Base-by-base conservation (phyloP, 768 basidiomycete genomes). In the Leccinum subgranulosum region DNA sequence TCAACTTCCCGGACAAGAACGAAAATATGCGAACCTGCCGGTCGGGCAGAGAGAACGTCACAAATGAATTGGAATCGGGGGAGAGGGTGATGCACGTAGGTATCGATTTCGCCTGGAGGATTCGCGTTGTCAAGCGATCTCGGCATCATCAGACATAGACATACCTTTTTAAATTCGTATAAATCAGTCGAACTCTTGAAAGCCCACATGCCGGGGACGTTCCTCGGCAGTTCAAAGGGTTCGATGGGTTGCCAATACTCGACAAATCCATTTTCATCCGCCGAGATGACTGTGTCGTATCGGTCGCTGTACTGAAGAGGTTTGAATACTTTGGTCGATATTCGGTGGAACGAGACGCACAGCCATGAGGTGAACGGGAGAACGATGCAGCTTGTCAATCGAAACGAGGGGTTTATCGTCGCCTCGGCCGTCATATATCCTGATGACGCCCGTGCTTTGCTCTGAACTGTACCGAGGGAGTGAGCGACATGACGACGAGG, bases 131-230 rank as follows among this genome's bases (percentile, higher is more conserved):
- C 51, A 56, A 21, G 59, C 61, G 8, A 28, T 4, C 50, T 55
- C 25, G 39, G 36, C 36, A 12, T 21, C 17, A 45, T 33, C 25
- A 25, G 47, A 41, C 3, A 21, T 15, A 3, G 23, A 64, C 73
- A 12, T 53, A 90, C 95, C 82, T 98, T 99, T 78, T 97, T 98
- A 77, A 98, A 99, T 64, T 98, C 94, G 74, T 97, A 98, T 43
- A 98, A 72, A 67, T 98, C 94, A 0, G 97, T 98, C 43, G 87
- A 83, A 52, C 85, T 90, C 71, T 98, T 98, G 76, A 81, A 95
- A 31, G 85, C 78, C 96, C 96, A 99, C 60, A 97, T 70, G 1
- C 88, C 87, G 2, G 84, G 78, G 1, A 92, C 77, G 55, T 87
- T 84, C 62, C 84, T 85, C 1, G 97, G 96, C 41, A 85, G 73